Evolutionary conservation across 192 early-diverging fungal species (phyloP), one percentile per base, ranked within the genome.

Genomic region (Phlyctochytrium arcticum): DNA sequence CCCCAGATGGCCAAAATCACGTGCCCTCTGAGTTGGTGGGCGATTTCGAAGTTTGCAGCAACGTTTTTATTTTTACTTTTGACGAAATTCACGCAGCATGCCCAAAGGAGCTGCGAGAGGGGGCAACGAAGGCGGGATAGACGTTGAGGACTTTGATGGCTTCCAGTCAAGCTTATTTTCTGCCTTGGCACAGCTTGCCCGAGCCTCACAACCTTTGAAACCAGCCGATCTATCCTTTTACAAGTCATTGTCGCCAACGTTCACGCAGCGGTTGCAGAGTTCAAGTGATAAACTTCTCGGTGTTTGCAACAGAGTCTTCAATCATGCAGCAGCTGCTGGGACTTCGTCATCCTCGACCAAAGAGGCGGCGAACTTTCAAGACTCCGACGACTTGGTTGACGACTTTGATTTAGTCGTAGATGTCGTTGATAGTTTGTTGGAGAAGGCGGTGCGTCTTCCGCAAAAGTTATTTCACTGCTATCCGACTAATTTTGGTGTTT

Each of bases 341-440:
- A n/a, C n/a, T n/a, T n/a, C n/a, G n/a, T n/a, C n/a, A n/a, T n/a
- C n/a, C n/a, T 49, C 42, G 12, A 42, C 33, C 27, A 42, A 24
- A 15, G 36, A 71, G 88, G 65, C 84, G 85, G 59, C 66, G 87
- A 5, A 75, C 64, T 71, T 78, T 23, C 70, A 77, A 10, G 87
- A 88, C 36, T 46, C 53, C n/a, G 89, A 91, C 63, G 87, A 87
- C 64, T 69, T 89, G 5, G 75, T 68, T 7, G 86, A 93, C 21
- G 71, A 82, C 19, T 98, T 85, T 58, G 64, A 73, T 31, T 54
- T 69, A 4, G 83, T 86, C 21, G 80, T 87, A 6, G 92, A 94
- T 54, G 80, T 85, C 21, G 75, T 92, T 4, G 95, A 98, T 60
- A 77, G 83, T 57, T 65, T 94, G 66, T 74, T 94, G 6, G 93